Conservation (phyloP, 2,329 filamentous ascomycete species). For the Beauveria sp. region DNA sequence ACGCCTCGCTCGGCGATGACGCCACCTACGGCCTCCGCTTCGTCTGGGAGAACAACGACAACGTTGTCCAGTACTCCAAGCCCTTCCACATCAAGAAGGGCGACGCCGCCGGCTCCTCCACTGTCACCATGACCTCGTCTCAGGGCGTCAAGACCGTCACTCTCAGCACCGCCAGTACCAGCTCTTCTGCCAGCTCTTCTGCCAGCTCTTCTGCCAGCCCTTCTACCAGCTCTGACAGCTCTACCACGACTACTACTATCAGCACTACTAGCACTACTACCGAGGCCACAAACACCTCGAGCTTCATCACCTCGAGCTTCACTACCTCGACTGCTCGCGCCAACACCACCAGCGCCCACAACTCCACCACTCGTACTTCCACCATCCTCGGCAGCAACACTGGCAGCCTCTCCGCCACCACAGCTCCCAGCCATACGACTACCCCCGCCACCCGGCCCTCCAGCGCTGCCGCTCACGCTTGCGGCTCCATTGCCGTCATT, state of each 20-base stretch:
- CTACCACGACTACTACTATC: slow-evolving; percentile 12
- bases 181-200: background rate
- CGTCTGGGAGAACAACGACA: slow-evolving; percentile 37
- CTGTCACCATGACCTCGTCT: slow-evolving; percentile 22
- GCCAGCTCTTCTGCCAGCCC: slow-evolving; percentile 14
- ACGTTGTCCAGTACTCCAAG: slow-evolving; percentile 54
- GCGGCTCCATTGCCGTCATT: slow-evolving; percentile 30
- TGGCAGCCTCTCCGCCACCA: slow-evolving; percentile 19
- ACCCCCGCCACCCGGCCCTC: slow-evolving; percentile 12
- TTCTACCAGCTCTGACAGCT: slow-evolving; percentile 16
- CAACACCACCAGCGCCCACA: slow-evolving; percentile 10
- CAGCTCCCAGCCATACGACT: slow-evolving; percentile 17
- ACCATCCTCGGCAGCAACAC: background rate
- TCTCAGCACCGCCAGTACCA: slow-evolving; percentile 16
- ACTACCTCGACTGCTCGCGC: slow-evolving; percentile 19
- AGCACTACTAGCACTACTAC: slow-evolving; percentile 15
- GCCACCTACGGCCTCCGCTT: slow-evolving; percentile 53
- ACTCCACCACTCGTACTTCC: background rate
- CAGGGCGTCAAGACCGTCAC: slow-evolving; percentile 25
- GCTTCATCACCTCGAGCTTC: slow-evolving; percentile 21
- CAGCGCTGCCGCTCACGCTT: slow-evolving; percentile 24
- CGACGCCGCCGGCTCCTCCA: slow-evolving; percentile 19
- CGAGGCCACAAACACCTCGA: background rate
- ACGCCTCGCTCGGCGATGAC: slow-evolving; percentile 33
- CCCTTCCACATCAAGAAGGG: slow-evolving; percentile 46